Conservation (phyloP, 2,329 filamentous ascomycete genomes). For the Pseudogymnoascus sp. region DNA sequence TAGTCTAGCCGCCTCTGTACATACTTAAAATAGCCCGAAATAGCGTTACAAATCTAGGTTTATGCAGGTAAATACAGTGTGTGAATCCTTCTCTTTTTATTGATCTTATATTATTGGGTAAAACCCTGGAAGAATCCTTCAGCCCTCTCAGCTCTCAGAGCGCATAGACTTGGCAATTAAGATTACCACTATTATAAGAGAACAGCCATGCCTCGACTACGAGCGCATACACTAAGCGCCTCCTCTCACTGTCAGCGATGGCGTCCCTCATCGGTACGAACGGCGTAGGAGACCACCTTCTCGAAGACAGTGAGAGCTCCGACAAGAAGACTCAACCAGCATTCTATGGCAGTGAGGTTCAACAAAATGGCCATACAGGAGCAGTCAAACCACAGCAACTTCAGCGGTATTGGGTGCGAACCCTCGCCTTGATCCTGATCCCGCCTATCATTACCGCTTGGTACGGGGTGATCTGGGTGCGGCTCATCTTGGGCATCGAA, state of each 20-base stretch:
- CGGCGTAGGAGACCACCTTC: background rate
- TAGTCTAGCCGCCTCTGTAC: no score
- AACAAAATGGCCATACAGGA: background rate
- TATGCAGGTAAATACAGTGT: no score
- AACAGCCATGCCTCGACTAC: background rate
- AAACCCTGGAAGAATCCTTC: no score
- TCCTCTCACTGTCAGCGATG: background rate
- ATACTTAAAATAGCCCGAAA: no score
- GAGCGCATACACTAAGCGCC: background rate
- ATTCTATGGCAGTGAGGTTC: background rate
- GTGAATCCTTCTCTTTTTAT: no score
- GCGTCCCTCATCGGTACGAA: no score
- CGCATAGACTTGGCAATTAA: no score
- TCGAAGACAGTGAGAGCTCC: background rate
- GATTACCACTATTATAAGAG: background rate
- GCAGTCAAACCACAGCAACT: background rate
- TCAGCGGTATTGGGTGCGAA: background rate
- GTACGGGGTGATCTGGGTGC: background rate
- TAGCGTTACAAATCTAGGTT: no score
- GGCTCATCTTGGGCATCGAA: background rate
- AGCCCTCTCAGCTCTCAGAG: no score
- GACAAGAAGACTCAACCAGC: background rate
- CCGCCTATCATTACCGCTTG: background rate
- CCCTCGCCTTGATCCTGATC: background rate
- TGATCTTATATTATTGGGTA: no score